These are phyloP conservation scores for Ophiostoma australiae DNA, from an alignment of 2,329 filamentous ascomycete genomes.

Conservation along the genomic window DNA sequence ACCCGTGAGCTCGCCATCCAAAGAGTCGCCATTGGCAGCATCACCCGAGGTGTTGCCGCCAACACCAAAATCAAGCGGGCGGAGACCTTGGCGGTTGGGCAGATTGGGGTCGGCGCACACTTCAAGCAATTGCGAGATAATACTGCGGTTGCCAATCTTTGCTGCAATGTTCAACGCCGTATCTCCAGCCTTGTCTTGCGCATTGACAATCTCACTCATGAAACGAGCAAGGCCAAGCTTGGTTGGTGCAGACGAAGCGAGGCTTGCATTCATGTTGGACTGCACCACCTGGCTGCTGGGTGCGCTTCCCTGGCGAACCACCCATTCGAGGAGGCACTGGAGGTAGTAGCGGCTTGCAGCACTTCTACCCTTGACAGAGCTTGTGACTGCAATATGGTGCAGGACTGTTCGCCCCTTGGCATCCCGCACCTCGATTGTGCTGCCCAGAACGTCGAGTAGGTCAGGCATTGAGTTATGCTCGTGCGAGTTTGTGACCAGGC, in stretches of 20 bases:
- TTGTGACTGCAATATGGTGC: constrained; percentile 94
- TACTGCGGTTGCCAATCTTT: constrained; percentile 85
- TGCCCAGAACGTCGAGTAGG: constrained; percentile 78
- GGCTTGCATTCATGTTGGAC: constrained; percentile 25
- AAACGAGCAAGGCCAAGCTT: constrained; percentile 86
- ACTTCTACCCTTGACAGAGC: constrained; percentile 87
- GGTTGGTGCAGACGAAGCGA: constrained; percentile 39
- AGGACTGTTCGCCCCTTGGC: constrained; percentile 85
- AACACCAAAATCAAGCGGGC: constrained; percentile 91
- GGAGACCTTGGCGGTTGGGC: constrained; percentile 80
- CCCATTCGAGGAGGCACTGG: constrained; percentile 88
- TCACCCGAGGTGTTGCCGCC: constrained; percentile 58
- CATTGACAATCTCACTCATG: constrained; percentile 95
- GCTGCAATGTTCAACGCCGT: constrained; percentile 93
- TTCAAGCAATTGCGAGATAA: constrained; percentile 93
- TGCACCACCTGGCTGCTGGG: constrained; percentile 40
- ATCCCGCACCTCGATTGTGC: constrained; percentile 86
- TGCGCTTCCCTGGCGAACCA: constrained; percentile 69
- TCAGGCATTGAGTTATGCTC: constrained; percentile 88
- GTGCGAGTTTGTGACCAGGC: constrained; percentile 88
- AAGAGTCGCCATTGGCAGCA: constrained; percentile 40
- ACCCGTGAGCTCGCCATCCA: constrained; percentile 42
- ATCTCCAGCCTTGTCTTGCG: constrained; percentile 88
- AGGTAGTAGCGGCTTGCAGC: constrained; percentile 93
- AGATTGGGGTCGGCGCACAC: constrained; percentile 92